Evolutionary conservation across 495 filamentous ascomycete species (phyloP).

Genomic region (Aspergillus ellipticus): DNA sequence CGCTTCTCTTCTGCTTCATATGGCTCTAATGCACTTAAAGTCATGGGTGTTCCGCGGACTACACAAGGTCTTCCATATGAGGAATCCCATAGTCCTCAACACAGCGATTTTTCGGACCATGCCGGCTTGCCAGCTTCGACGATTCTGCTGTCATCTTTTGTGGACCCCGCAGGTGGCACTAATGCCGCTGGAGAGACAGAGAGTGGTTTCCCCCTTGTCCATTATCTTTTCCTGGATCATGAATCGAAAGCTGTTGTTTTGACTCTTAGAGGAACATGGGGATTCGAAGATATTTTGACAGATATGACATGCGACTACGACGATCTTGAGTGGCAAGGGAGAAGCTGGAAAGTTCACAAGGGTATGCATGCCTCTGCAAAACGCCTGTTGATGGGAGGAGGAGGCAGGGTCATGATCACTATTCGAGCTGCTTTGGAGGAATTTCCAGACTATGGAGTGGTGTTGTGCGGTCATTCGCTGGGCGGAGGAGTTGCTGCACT

Average conservation of each 20-base stretch:
- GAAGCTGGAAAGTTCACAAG: conserved; percentile 71
- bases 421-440: conserved; percentile 69
- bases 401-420: conserved; percentile 59
- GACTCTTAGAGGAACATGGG: conserved; percentile 71
- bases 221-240: conserved; percentile 75
- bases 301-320: conserved; percentile 83
- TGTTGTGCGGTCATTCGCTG: conserved; percentile 73
- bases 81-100: conserved; percentile 54
- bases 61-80: conserved; percentile 35
- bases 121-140: conserved; percentile 62
- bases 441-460: conserved; percentile 68
- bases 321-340: conserved; percentile 63
- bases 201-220: conserved; percentile 72
- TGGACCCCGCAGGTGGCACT: conserved; percentile 70
- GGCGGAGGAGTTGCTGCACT: conserved; percentile 73
- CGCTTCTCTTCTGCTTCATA: conserved; percentile 77
- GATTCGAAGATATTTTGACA: conserved; percentile 76
- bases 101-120: conserved; percentile 69
- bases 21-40: conserved; percentile 63
- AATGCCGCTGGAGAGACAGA: conserved; percentile 68
- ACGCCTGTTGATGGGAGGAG: conserved; percentile 64
- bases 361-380: conserved; percentile 77
- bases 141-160: conserved; percentile 72
- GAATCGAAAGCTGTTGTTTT: conserved; percentile 74
- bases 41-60: conserved; percentile 61